Percentiles rank a stretch among this genome's conserved stretches.
These are phyloP conservation scores for Globisporangium nunn DNA, from an alignment of 352 stramenopile species.

Conservation along the genomic window DNA sequence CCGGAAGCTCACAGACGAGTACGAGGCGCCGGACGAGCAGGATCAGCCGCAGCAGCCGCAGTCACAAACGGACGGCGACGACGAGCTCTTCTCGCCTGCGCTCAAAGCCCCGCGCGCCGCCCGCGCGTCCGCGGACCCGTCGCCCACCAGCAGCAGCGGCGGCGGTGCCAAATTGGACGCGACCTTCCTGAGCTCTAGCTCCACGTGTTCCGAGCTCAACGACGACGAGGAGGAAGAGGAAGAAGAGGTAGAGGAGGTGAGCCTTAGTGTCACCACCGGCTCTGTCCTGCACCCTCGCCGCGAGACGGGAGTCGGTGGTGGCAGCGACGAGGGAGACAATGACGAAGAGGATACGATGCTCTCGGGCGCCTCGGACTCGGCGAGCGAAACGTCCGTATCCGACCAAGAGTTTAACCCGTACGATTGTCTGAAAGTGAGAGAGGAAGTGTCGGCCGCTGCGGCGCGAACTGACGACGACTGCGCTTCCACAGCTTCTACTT, in stretches of 20 bases:
- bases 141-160: slow-evolving; percentile 17
- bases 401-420: slow-evolving; percentile 82
- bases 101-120: slow-evolving; percentile 40
- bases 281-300: not conserved
- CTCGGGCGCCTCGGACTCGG: slow-evolving; percentile 10
- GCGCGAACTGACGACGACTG: not conserved
- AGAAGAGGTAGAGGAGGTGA: not conserved
- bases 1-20: slow-evolving; percentile 33
- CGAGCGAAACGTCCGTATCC: slow-evolving; percentile 20
- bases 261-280: not conserved
- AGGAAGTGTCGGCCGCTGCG: not conserved
- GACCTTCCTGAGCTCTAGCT: slow-evolving; percentile 16
- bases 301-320: not conserved
- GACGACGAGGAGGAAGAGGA: slow-evolving; percentile 20
- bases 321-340: slow-evolving; percentile 18
- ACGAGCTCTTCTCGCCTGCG: slow-evolving; percentile 62
- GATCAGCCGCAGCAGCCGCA: not conserved
- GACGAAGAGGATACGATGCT: slow-evolving; percentile 13
- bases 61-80: slow-evolving; percentile 4
- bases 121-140: slow-evolving; percentile 30
- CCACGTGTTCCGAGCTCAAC: slow-evolving; percentile 18
- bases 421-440: slow-evolving; percentile 6
- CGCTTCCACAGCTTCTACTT: slow-evolving; percentile 68
- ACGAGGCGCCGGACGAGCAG: slow-evolving; percentile 16
- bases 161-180: slow-evolving; percentile 22